These are phyloP conservation scores for Gliomastix tumulicola DNA, from an alignment of 2,329 filamentous ascomycete genomes.

Conservation along the genomic window DNA sequence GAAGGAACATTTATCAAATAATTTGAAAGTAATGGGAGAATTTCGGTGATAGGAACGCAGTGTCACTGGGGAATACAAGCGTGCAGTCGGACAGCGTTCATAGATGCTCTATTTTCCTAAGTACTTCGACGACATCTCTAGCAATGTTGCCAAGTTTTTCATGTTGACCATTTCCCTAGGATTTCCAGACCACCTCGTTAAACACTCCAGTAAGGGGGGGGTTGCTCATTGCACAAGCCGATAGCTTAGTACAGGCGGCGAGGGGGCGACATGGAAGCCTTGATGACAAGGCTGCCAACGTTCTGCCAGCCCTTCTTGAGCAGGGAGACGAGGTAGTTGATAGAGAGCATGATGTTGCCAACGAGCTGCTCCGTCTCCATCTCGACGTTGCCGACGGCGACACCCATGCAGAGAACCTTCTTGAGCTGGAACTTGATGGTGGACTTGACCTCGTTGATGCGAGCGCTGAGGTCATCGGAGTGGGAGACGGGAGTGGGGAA, in stretches of 20 bases:
- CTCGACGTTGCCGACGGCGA: constrained; percentile 96
- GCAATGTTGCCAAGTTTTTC: too few species aligned
- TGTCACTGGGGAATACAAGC: too few species aligned
- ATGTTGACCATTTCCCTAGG: too few species aligned
- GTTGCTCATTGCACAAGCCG: too few species aligned
- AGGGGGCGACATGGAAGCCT: constrained; percentile 99
- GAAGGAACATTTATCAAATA: too few species aligned
- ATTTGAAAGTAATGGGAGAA: too few species aligned
- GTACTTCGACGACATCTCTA: too few species aligned
- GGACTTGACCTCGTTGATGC: constrained; percentile 99
- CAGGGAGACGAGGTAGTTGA: constrained; percentile 99
- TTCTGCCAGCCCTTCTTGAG: constrained; percentile 99
- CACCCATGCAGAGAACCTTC: constrained; percentile 99
- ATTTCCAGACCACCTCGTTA: too few species aligned
- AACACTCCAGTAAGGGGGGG: too few species aligned
- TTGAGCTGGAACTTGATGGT: constrained; percentile 99
- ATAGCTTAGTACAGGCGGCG: constrained; percentile 91
- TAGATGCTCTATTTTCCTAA: too few species aligned
- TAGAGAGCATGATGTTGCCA: constrained; percentile 98
- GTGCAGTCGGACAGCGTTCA: too few species aligned
- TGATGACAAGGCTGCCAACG: constrained; percentile 98
- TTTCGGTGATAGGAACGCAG: too few species aligned
- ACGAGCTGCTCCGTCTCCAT: constrained; percentile 96
- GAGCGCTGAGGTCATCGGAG: constrained; percentile 84
- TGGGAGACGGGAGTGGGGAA: constrained; percentile 99